phyloP scores from a whole-genome alignment of 2,329 filamentous ascomycete species.

The Fonsecaea pedrosoi region DNA sequence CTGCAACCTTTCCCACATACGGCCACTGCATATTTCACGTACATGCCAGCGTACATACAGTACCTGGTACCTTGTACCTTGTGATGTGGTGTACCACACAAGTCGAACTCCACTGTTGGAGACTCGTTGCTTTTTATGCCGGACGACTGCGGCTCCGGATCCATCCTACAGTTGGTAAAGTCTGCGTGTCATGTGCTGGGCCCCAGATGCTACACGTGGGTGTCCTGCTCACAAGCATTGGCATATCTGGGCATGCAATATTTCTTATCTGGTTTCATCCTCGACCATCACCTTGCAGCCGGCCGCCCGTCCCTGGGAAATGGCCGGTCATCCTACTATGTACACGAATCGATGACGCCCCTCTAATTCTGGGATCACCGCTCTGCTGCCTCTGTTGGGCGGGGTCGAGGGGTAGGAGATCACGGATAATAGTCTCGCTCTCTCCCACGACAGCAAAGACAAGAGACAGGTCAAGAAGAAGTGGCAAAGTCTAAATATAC shows the following conservation, averaged over 20 bases:
- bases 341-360: not conserved
- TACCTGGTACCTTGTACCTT: not conserved
- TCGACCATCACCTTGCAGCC: constrained; percentile 11
- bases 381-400: not conserved
- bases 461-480: not conserved
- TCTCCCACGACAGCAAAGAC: not conserved
- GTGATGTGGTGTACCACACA: not conserved
- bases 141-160: not conserved
- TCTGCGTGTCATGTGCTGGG: not conserved
- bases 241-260: constrained; percentile 8
- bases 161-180: not conserved
- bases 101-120: not conserved
- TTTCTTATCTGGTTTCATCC: not conserved
- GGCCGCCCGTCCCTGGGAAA: not conserved
- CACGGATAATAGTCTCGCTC: constrained; percentile 2
- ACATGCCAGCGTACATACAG: not conserved
- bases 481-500: not conserved
- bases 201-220: constrained; percentile 13
- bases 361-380: constrained; percentile 13
- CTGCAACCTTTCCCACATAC: not conserved
- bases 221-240: constrained; percentile 12
- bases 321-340: constrained; percentile 15
- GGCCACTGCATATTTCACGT: not conserved
- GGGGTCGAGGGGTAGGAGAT: constrained; percentile 11
- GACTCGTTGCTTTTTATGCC: not conserved